phyloP scores from a whole-genome alignment of 768 basidiomycete species.

The Psilocybe sp. region DNA sequence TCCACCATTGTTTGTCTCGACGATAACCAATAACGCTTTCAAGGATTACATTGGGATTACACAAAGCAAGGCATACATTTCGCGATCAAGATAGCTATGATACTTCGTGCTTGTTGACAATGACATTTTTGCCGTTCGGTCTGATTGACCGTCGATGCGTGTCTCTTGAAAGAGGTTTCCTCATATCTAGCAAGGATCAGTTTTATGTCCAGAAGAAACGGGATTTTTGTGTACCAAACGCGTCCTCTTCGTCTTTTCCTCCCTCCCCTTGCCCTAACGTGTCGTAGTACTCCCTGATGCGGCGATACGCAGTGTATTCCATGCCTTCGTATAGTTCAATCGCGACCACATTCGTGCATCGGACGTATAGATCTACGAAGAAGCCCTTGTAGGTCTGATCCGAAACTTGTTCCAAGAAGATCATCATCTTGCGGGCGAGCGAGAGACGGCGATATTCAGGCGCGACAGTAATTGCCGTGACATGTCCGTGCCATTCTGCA shows the following conservation, averaged over 20 bases:
- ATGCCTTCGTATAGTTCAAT: constrained; percentile 92
- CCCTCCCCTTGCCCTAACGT: constrained; percentile 71
- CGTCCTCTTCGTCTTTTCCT: constrained; percentile 85
- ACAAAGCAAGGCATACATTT: too few relatives aligned
- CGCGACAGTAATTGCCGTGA: constrained; percentile 92
- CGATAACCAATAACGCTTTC: constrained; percentile 1
- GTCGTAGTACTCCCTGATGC: constrained; percentile 90
- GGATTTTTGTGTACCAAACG: constrained; percentile 65
- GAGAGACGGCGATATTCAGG: constrained; percentile 89
- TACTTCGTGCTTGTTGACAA: constrained; percentile 61
- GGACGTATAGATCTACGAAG: constrained; percentile 96
- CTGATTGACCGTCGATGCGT: constrained; percentile 61
- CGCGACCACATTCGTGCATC: constrained; percentile 81
- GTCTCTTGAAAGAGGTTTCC: constrained; percentile 71
- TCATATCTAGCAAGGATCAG: constrained; percentile 45
- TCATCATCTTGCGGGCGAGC: constrained; percentile 85
- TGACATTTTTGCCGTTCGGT: constrained; percentile 68
- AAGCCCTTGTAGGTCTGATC: constrained; percentile 77
- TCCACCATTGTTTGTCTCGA: constrained; percentile 42
- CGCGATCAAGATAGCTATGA: constrained; percentile 30
- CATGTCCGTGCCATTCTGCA: constrained; percentile 87
- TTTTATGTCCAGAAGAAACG: not conserved
- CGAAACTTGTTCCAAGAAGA: constrained; percentile 80
- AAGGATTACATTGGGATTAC: constrained; percentile 12
- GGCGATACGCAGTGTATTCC: constrained; percentile 89